Conservation (phyloP, 2,329 filamentous ascomycete genomes). For the Cryoendolithus antarcticus region DNA sequence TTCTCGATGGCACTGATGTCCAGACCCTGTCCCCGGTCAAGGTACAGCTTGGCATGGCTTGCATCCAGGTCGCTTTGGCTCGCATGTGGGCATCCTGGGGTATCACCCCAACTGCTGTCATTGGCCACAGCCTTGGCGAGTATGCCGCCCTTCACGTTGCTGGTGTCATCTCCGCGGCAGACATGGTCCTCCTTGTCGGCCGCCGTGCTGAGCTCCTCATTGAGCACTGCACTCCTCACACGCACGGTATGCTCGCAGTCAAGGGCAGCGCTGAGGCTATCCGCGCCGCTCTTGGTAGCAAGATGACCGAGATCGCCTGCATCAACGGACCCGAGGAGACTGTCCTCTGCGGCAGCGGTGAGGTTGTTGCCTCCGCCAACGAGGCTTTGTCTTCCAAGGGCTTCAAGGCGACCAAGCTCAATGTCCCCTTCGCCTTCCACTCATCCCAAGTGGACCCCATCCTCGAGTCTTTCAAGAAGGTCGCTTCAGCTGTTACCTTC, state of each 20-base stretch:
- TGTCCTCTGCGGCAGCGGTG: conserved; percentile 54
- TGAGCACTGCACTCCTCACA: conserved; percentile 51
- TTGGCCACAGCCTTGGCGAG: conserved; percentile 54
- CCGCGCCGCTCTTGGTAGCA: conserved; percentile 38
- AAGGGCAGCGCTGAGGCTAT: conserved; percentile 41
- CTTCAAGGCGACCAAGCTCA: conserved; percentile 50
- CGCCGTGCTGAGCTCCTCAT: conserved; percentile 53
- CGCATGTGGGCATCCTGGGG: conserved; percentile 43
- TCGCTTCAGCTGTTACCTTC: conserved; percentile 44
- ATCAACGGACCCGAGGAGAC: conserved; percentile 65
- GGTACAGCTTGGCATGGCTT: conserved; percentile 41
- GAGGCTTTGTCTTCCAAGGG: conserved; percentile 38
- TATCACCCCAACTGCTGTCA: conserved; percentile 41
- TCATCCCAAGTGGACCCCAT: conserved; percentile 54
- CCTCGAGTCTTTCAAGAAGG: conserved; percentile 45
- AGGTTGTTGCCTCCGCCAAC: conserved; percentile 45
- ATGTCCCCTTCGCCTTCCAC: conserved; percentile 56
- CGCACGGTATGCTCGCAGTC: conserved; percentile 55
- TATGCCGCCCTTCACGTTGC: conserved; percentile 61
- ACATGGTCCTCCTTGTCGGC: conserved; percentile 62
- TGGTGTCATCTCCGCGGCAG: conserved; percentile 57
- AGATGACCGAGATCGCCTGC: conserved; percentile 50
- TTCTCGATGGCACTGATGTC: conserved; percentile 37
- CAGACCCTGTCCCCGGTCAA: conserved; percentile 38
- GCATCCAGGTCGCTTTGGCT: conserved; percentile 40